Conservation (phyloP, 2,329 filamentous ascomycete species). For the Apiospora koreana region DNA sequence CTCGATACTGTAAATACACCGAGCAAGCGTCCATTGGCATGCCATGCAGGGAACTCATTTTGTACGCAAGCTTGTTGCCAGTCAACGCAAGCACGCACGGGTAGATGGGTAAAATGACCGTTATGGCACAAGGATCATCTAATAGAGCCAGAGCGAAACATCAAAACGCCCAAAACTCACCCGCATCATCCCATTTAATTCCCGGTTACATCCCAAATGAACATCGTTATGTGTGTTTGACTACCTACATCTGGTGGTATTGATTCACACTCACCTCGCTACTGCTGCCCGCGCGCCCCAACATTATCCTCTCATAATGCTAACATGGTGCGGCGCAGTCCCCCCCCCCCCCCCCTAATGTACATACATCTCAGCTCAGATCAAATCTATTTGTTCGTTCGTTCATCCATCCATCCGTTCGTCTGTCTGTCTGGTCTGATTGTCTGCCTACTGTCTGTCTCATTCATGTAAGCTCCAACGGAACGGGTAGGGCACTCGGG, state of each 20-base stretch:
- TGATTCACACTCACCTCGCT: neutral
- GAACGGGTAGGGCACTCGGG: slow-evolving; percentile 4
- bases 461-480: neutral
- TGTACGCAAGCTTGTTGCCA: neutral
- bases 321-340: neutral
- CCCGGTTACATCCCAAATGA: neutral
- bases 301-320: neutral
- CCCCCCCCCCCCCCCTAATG: neutral
- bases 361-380: neutral
- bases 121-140: neutral
- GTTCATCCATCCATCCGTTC: too few species aligned
- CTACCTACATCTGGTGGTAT: neutral
- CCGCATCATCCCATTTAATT: neutral
- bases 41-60: too few species aligned
- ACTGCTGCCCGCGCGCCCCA: neutral
- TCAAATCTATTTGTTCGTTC: neutral
- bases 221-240: neutral
- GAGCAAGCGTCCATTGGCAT: too few species aligned
- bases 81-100: neutral
- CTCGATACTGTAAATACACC: too few species aligned
- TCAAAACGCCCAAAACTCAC: neutral
- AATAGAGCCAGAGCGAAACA: slow-evolving; percentile 7
- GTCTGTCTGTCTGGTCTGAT: neutral
- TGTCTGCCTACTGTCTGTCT: slow-evolving; percentile 1
- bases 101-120: slow-evolving; percentile 7